Percentiles rank a stretch among this genome's conserved stretches.
phyloP scores from a whole-genome alignment of 2,329 filamentous ascomycete species.

The Curvularia spicifera region DNA sequence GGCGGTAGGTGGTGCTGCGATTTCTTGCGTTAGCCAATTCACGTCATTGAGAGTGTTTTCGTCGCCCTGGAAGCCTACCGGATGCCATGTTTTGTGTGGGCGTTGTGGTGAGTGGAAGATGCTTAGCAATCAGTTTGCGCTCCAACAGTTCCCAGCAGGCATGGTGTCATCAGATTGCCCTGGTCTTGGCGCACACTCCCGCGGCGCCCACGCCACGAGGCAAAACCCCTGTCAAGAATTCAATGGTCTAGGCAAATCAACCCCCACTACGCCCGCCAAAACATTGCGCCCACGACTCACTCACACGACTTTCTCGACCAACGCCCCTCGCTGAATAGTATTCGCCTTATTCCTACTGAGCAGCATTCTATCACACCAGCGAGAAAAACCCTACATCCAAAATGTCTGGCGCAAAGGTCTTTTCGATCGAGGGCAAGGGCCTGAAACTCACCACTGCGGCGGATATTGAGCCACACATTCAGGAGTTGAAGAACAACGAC shows the following conservation, averaged over 20 bases:
- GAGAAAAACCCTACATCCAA: slow-evolving; percentile 10
- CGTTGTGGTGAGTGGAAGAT: slow-evolving; percentile 22
- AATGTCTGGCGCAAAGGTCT: slow-evolving; percentile 67
- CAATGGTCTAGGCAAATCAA: slow-evolving; percentile 29
- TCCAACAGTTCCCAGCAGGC: slow-evolving; percentile 13
- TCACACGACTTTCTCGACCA: slow-evolving; percentile 9
- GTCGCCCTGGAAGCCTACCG: slow-evolving; percentile 33
- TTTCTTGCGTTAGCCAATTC: slow-evolving; percentile 13
- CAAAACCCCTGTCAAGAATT: slow-evolving; percentile 16
- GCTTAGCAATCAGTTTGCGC: slow-evolving; percentile 37
- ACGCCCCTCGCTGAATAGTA: slow-evolving; percentile 1
- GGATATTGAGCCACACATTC: slow-evolving; percentile 85
- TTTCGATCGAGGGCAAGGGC: slow-evolving; percentile 89
- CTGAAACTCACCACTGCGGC: slow-evolving; percentile 90
- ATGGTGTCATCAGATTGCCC: slow-evolving; percentile 28
- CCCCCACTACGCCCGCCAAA: slow-evolving; percentile 40
- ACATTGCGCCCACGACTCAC: slow-evolving; percentile 26
- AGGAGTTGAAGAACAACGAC: slow-evolving; percentile 71
- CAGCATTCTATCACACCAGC: slow-evolving; percentile 5
- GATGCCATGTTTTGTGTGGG: slow-evolving; percentile 44
- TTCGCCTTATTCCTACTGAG: slow-evolving; percentile 11
- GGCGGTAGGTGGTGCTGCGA: slow-evolving; percentile 39
- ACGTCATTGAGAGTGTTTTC: neutral
- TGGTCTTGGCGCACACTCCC: slow-evolving; percentile 33
- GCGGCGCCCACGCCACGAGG: slow-evolving; percentile 18